Percentiles rank a stretch among this genome's conserved stretches.
phyloP scores from a whole-genome alignment of 2,329 filamentous ascomycete species.

The Byssothecium circinans region DNA sequence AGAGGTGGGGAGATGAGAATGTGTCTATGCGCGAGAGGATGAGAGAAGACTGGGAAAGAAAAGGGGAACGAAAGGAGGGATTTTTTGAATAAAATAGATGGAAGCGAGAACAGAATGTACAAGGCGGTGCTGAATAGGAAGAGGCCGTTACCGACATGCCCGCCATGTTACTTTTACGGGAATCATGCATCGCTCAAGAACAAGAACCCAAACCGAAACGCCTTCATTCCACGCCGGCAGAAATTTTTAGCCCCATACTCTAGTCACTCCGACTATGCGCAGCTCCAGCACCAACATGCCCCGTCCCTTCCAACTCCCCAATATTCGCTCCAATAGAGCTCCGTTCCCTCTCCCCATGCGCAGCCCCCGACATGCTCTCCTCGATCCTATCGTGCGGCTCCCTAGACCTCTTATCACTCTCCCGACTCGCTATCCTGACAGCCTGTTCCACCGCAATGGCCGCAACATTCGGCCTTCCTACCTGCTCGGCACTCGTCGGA shows the following conservation, averaged over 20 bases:
- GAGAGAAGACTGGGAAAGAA: not conserved
- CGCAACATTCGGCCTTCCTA: slow-evolving; percentile 36
- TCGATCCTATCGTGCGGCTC: slow-evolving; percentile 13
- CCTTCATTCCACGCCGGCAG: not conserved
- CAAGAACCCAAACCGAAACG: not conserved
- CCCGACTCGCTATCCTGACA: slow-evolving; percentile 15
- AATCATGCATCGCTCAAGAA: slow-evolving; percentile 1
- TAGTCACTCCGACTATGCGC: not conserved
- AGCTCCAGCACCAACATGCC: not conserved
- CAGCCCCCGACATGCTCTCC: slow-evolving; percentile 9
- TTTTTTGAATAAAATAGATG: not conserved
- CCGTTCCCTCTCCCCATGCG: not conserved
- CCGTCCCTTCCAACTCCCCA: slow-evolving; percentile 1
- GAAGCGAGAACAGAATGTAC: too few species aligned
- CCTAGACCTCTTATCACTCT: not conserved
- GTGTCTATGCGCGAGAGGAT: slow-evolving; percentile 27
- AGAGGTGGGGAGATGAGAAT: slow-evolving; percentile 35
- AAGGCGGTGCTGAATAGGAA: not conserved
- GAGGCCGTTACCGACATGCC: not conserved
- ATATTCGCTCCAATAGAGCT: not conserved
- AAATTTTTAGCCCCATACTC: not conserved
- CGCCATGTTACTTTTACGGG: not conserved
- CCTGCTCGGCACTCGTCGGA: slow-evolving; percentile 26
- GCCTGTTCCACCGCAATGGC: slow-evolving; percentile 29
- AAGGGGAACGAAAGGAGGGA: not conserved